phyloP scores from a whole-genome alignment of 495 filamentous ascomycete genomes.

The Aspergillus homomorphus region DNA sequence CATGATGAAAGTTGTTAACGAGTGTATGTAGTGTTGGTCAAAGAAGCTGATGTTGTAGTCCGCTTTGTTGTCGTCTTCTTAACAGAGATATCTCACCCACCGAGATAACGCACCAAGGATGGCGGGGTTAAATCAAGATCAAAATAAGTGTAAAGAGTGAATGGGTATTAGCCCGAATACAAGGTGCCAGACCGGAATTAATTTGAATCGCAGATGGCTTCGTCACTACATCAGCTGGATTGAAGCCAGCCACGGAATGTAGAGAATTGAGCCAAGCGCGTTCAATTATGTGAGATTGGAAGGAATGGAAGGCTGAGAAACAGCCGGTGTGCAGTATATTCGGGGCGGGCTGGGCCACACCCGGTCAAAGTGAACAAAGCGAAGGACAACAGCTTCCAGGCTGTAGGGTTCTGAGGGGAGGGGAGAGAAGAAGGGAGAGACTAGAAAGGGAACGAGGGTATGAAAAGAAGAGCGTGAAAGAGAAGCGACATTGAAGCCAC shows the following conservation, averaged over 20 bases:
- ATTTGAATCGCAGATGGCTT: background rate
- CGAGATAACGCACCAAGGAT: background rate
- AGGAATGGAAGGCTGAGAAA: conserved; percentile 17
- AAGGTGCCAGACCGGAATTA: background rate
- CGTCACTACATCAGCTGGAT: background rate
- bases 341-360: conserved; percentile 13
- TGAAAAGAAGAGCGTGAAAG: conserved; percentile 4
- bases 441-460: background rate
- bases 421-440: conserved; percentile 6
- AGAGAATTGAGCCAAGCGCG: conserved; percentile 20
- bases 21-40: too few relatives aligned
- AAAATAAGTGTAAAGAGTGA: background rate
- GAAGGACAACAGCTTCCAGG: conserved; percentile 41
- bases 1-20: conserved; percentile 14
- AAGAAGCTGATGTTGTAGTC: too few relatives aligned
- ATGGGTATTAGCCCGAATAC: background rate
- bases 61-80: too few relatives aligned
- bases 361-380: conserved; percentile 26
- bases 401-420: conserved; percentile 14
- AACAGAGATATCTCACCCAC: too few relatives aligned
- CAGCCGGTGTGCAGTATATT: conserved; percentile 10
- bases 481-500: background rate
- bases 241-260: conserved; percentile 10
- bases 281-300: conserved; percentile 19
- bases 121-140: background rate